Evolutionary conservation across 2,329 filamentous ascomycete genomes (phyloP).

Genomic region (Penicillium sp.): DNA sequence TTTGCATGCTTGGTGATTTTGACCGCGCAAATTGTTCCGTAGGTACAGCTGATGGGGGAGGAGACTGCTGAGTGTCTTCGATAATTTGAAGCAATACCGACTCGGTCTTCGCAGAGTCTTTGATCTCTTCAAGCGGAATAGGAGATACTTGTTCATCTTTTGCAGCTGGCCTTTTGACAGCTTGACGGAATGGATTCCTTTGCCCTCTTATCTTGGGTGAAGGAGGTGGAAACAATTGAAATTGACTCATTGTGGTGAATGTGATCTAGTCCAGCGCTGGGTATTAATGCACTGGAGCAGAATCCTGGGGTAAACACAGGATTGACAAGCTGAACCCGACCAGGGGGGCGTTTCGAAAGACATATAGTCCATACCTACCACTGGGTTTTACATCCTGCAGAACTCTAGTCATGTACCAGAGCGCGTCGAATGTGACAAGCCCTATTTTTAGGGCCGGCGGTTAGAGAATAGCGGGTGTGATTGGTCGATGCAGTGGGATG

Average conservation of each 20-base stretch:
- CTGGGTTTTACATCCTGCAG: constrained; percentile 1
- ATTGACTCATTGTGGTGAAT: constrained; percentile 39
- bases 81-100: constrained; percentile 44
- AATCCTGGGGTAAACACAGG: constrained; percentile 3
- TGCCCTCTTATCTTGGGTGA: constrained; percentile 32
- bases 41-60: constrained; percentile 28
- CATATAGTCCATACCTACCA: constrained; percentile 25
- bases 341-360: constrained; percentile 22
- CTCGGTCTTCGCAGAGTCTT: constrained; percentile 35
- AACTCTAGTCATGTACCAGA: constrained; percentile 1
- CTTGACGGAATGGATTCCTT: constrained; percentile 41
- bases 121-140: constrained; percentile 36
- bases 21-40: constrained; percentile 22
- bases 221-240: constrained; percentile 47
- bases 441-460: constrained; percentile 34
- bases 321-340: constrained; percentile 9
- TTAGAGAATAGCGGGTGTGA: constrained; percentile 30
- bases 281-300: constrained; percentile 2
- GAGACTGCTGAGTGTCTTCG: constrained; percentile 38
- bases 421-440: constrained; percentile 20
- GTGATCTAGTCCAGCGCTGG: constrained; percentile 2
- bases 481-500: constrained; percentile 24
- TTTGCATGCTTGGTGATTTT: constrained; percentile 21
- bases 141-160: constrained; percentile 30
- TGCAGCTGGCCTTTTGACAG: constrained; percentile 26